phyloP scores from a whole-genome alignment of 441 rosid genomes.

The Flueggea neowawraea region DNA sequence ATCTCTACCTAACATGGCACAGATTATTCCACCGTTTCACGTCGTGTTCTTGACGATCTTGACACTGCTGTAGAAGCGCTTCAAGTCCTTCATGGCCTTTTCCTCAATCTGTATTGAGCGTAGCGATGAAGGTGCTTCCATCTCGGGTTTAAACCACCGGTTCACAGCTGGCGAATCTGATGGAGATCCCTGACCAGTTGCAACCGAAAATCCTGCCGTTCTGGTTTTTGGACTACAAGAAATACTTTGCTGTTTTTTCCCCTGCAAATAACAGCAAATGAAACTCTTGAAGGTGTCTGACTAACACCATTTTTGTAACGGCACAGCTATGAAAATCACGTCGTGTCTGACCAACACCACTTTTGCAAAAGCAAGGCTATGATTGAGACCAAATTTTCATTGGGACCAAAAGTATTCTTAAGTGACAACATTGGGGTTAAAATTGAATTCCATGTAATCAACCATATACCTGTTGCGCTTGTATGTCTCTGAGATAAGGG shows the following conservation, averaged over 20 bases:
- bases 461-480: constrained; percentile 79
- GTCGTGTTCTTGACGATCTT: constrained; percentile 72
- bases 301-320: no score
- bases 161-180: constrained; percentile 74
- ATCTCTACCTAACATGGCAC: constrained; percentile 11
- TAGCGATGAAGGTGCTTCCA: constrained; percentile 65
- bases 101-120: constrained; percentile 97
- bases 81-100: constrained; percentile 94
- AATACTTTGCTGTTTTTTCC: constrained; percentile 49
- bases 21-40: constrained; percentile 22
- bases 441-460: neutral
- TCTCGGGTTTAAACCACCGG: constrained; percentile 97
- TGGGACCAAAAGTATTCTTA: neutral
- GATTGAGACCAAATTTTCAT: no score
- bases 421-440: neutral
- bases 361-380: no score
- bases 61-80: constrained; percentile 85
- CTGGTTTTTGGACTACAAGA: constrained; percentile 72
- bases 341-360: no score
- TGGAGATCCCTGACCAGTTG: constrained; percentile 73
- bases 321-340: no score
- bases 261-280: constrained; percentile 33
- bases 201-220: constrained; percentile 70
- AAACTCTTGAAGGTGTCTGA: neutral
- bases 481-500: constrained; percentile 94